phyloP scores from a whole-genome alignment of 345 rosid species.

The Rhodomyrtus tomentosa region DNA sequence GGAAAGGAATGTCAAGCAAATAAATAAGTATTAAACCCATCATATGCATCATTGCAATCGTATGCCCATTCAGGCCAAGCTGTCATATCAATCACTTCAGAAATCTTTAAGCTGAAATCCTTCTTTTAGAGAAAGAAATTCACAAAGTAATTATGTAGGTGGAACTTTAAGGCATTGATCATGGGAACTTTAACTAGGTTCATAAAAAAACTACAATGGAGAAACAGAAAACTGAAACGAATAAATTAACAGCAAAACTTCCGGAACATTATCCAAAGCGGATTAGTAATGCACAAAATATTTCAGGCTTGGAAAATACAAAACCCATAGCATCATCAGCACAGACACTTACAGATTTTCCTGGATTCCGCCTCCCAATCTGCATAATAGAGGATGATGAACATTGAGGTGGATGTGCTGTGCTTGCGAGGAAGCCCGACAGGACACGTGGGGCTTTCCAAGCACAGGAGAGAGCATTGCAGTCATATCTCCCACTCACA shows the following conservation, averaged over 20 bases:
- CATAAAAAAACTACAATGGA: not conserved
- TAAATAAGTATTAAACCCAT: not conserved
- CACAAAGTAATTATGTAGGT: not conserved
- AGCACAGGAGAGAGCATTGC: slow-evolving; percentile 72
- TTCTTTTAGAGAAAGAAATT: not conserved
- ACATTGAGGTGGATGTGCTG: slow-evolving; percentile 50
- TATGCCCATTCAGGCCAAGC: not conserved
- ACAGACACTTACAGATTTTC: slow-evolving; percentile 34
- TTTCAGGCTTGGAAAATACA: not conserved
- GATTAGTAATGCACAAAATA: not conserved
- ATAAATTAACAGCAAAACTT: not conserved
- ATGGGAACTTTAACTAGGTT: not conserved
- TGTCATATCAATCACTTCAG: not conserved
- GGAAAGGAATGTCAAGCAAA: not conserved
- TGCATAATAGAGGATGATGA: slow-evolving; percentile 21
- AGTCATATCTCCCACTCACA: slow-evolving; percentile 54
- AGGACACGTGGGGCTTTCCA: slow-evolving; percentile 85
- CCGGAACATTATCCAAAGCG: not conserved
- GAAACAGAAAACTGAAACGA: not conserved
- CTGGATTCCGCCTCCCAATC: slow-evolving; percentile 32
- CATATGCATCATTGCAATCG: not conserved
- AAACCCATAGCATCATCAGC: not conserved
- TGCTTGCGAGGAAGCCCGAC: slow-evolving; percentile 81
- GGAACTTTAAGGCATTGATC: not conserved
- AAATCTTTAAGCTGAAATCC: not conserved